Evolutionary conservation across 2,329 filamentous ascomycete genomes (phyloP).

Genomic region (Alternaria dauci): DNA sequence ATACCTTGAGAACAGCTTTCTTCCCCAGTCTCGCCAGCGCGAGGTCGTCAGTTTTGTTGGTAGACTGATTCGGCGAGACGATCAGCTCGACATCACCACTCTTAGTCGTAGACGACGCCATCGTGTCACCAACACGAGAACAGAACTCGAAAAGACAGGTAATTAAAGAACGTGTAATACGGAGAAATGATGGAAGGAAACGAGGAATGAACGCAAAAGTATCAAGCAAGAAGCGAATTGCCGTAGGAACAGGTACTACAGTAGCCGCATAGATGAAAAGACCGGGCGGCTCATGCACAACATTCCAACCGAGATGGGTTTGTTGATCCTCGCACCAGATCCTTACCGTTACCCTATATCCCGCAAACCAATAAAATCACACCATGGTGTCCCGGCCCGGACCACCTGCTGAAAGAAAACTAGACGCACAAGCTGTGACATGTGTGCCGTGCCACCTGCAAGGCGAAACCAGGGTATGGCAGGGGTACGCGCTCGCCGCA

Average conservation of each 20-base stretch:
- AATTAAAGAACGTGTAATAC: background rate
- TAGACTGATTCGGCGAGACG: constrained; percentile 9
- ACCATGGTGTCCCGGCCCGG: constrained; percentile 10
- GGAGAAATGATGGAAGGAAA: background rate
- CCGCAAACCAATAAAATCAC: constrained; percentile 9
- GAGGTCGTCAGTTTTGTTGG: constrained; percentile 27
- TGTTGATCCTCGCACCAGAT: constrained; percentile 6
- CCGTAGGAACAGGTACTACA: constrained; percentile 4
- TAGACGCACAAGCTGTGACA: constrained; percentile 6
- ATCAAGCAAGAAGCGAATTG: background rate
- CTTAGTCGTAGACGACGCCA: constrained; percentile 22
- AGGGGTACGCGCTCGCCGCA: constrained; percentile 12
- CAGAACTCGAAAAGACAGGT: background rate
- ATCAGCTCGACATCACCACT: constrained; percentile 23
- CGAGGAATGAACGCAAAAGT: background rate
- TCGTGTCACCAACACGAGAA: constrained; percentile 9
- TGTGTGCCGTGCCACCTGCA: constrained; percentile 8
- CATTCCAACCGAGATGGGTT: constrained; percentile 8
- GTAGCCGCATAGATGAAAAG: constrained; percentile 6
- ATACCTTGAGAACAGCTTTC: constrained; percentile 35
- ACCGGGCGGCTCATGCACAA: constrained; percentile 2
- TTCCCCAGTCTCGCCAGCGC: constrained; percentile 34
- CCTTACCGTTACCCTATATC: constrained; percentile 6
- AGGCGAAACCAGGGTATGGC: constrained; percentile 12
- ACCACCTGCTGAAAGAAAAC: constrained; percentile 24